Evolutionary conservation across 2,329 filamentous ascomycete species (phyloP).

Genomic region (Hypoxylon sp.): DNA sequence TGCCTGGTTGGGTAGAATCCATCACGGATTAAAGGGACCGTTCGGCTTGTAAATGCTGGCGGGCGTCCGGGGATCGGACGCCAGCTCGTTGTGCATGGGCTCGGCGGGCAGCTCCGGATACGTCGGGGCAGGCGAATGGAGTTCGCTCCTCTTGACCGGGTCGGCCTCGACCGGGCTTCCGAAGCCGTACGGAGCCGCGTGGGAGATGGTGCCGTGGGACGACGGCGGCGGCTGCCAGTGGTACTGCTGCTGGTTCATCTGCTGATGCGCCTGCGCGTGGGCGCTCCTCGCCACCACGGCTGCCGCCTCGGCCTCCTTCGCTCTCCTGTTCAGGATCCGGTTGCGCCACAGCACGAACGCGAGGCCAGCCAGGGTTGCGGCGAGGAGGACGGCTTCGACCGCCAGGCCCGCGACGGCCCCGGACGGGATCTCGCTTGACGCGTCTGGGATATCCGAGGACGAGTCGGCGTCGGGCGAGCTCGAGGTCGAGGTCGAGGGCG

Average conservation of each 20-base stretch:
- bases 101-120: slow-evolving; percentile 22
- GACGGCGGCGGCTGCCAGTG: slow-evolving; percentile 23
- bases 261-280: slow-evolving; percentile 14
- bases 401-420: slow-evolving; percentile 26
- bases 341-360: slow-evolving; percentile 28
- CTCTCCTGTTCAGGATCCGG: slow-evolving; percentile 11
- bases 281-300: slow-evolving; percentile 1
- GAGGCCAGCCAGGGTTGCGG: slow-evolving; percentile 4
- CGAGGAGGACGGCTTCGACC: slow-evolving; percentile 24
- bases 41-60: background rate
- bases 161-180: slow-evolving; percentile 11
- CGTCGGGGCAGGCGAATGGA: slow-evolving; percentile 2
- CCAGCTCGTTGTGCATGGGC: slow-evolving; percentile 9
- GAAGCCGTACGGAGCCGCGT: slow-evolving; percentile 8
- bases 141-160: slow-evolving; percentile 15
- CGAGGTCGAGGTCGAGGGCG: background rate
- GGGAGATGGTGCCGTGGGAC: slow-evolving; percentile 7
- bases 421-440: slow-evolving; percentile 7
- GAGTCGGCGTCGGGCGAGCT: background rate
- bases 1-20: no score
- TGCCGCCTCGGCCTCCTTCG: slow-evolving; percentile 18
- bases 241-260: slow-evolving; percentile 15
- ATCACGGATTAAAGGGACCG: background rate
- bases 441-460: background rate
- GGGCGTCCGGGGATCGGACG: slow-evolving; percentile 17